phyloP scores from a whole-genome alignment of 139 green algal genomes.

The Chlamydomonas eustigma region DNA sequence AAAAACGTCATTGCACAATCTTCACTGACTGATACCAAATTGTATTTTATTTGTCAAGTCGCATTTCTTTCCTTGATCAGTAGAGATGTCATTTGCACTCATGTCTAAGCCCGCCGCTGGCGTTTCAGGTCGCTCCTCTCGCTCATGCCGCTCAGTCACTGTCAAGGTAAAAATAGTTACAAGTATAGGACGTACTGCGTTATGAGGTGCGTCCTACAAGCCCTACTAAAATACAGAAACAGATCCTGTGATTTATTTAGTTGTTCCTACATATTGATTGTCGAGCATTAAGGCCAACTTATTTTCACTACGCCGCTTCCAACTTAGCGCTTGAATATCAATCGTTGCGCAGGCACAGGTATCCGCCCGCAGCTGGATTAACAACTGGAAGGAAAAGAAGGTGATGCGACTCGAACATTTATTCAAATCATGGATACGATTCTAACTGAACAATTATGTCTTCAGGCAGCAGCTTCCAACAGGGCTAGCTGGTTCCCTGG shows the following conservation, averaged over 20 bases:
- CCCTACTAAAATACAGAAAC: background rate
- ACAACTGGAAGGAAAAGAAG: background rate
- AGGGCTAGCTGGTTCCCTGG: slow-evolving; percentile 11
- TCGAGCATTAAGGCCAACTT: background rate
- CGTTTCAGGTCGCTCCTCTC: background rate
- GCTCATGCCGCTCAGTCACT: background rate
- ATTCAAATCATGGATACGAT: background rate
- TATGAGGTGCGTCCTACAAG: background rate
- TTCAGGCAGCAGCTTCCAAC: background rate
- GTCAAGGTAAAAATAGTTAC: background rate
- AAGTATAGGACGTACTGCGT: background rate
- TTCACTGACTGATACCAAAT: background rate
- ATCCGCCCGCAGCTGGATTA: background rate
- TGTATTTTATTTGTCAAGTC: background rate
- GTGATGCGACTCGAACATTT: background rate
- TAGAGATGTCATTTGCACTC: background rate
- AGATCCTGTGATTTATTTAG: background rate
- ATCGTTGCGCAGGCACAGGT: background rate
- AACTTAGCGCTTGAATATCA: background rate
- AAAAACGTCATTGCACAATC: background rate
- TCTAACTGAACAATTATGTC: background rate
- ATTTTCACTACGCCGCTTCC: background rate
- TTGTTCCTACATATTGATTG: background rate
- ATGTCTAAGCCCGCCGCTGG: background rate
- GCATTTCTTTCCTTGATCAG: background rate